Base-by-base conservation (phyloP, 495 filamentous ascomycete species). In the Tuber aestivum region DNA sequence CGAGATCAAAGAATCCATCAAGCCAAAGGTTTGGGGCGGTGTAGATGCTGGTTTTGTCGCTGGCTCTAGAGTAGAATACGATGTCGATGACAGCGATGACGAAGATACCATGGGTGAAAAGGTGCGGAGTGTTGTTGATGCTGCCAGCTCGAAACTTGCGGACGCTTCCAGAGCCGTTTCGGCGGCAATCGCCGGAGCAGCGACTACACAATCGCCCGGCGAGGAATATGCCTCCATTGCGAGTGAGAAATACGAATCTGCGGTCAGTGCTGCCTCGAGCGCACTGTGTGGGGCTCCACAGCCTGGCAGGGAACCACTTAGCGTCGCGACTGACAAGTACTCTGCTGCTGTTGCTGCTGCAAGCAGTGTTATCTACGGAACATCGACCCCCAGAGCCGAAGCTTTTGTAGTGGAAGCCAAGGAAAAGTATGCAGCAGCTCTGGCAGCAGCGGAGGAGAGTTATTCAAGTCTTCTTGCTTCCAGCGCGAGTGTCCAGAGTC, bases 301-400 rank as follows among this genome's bases (percentile, higher is more conserved):
- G 75, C 85, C 86, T 41, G 79, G 84, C 32, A 84, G 81, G 10
- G 88, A 89, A 77, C 87, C 86, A 37, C 79, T 86, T 16, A 88
- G 86, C 70, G 85, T 86, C 32, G 89, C 86, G n/a, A 85, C 86
- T 38, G 87, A 89, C 21, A 87, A 86, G 75, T 91, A 89, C 80
- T 83, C 85, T 74, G 85, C 87, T 32, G 90, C 90, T 38, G 88
- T 92, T 71, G 85, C 86, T n/a, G 89, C 91, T 65, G 90, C 90
- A 7, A 90, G 91, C 2, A 86, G 87, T 42, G 87, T 88, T 50
- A 85, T 93, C 73, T 92, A 92, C 74, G 89, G 89, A 20, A 87
- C 88, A 12, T 87, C 90, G 38, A 84, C 86, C 10, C 85, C 87
- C 14, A 79, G 83, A n/a, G 81, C 80, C 41, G 76, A 84, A 40